Percentiles rank a stretch among this genome's conserved stretches.
phyloP scores from a whole-genome alignment of 306 rosid species.

The Cyamopsis tetragonoloba region DNA sequence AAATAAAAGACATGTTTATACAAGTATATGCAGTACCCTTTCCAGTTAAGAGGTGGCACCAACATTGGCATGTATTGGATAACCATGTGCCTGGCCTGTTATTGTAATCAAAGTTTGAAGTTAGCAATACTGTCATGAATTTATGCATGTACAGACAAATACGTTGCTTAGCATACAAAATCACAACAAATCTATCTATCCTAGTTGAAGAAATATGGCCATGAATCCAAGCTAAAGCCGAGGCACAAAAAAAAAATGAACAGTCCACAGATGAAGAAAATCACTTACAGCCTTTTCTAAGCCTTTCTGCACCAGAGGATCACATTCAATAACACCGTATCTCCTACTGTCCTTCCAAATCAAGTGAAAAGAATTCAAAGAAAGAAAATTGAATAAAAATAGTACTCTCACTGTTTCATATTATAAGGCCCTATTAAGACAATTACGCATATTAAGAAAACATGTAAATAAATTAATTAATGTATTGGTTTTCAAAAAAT shows the following conservation, averaged over 20 bases:
- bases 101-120: conserved; percentile 21
- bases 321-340: conserved; percentile 91
- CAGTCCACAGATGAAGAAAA: neutral
- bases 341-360: conserved; percentile 66
- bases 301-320: conserved; percentile 69
- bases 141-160: conserved; percentile 14
- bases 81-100: conserved; percentile 97
- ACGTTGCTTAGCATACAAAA: neutral
- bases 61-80: conserved; percentile 98
- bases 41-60: conserved; percentile 87
- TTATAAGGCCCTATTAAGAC: too few species aligned
- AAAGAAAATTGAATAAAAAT: too few species aligned
- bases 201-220: neutral
- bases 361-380: conserved; percentile 23
- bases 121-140: conserved; percentile 19
- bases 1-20: neutral
- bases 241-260: too few species aligned
- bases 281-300: conserved; percentile 81
- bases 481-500: too few species aligned
- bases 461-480: too few species aligned
- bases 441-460: too few species aligned
- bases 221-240: conserved; percentile 6
- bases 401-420: too few species aligned
- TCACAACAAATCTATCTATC: conserved; percentile 5
- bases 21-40: conserved; percentile 51